Conservation (phyloP, 495 filamentous ascomycete species). For the Usnea hakonensis region DNA sequence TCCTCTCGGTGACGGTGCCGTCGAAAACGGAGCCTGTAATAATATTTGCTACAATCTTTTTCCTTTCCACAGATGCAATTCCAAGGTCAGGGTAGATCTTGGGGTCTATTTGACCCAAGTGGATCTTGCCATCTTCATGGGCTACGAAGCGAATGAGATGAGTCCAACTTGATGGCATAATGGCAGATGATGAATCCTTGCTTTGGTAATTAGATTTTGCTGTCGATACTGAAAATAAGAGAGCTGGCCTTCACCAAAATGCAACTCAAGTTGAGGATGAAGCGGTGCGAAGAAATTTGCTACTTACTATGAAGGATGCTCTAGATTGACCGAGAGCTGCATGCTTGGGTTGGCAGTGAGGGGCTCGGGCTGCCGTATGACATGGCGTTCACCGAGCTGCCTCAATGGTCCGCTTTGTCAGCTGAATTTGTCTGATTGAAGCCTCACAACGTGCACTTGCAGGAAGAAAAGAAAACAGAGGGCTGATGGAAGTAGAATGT, state of each 20-base stretch:
- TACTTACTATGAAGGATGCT: neutral
- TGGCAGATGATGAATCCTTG: neutral
- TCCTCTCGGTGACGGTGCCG: neutral
- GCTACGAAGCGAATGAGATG: slow-evolving; percentile 42
- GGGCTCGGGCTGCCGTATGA: neutral
- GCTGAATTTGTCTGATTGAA: neutral
- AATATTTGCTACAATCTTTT: slow-evolving; percentile 22
- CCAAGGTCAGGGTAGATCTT: slow-evolving; percentile 32
- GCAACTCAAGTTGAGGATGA: neutral
- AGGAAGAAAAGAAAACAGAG: neutral
- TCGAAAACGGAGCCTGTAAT: neutral
- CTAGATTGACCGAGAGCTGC: neutral
- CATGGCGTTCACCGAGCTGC: neutral
- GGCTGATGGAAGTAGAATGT: neutral
- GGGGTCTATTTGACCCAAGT: slow-evolving; percentile 37
- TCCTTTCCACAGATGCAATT: slow-evolving; percentile 33
- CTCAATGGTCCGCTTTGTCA: neutral
- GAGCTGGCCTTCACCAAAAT: neutral
- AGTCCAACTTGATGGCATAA: slow-evolving; percentile 32
- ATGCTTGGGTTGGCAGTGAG: neutral
- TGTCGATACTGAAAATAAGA: neutral
- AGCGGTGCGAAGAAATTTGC: neutral
- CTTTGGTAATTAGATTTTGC: neutral
- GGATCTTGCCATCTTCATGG: slow-evolving; percentile 34
- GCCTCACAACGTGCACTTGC: too few relatives aligned